Conservation (phyloP, 1,284 basidiomycete genomes). For the Phlebopus sp. region DNA sequence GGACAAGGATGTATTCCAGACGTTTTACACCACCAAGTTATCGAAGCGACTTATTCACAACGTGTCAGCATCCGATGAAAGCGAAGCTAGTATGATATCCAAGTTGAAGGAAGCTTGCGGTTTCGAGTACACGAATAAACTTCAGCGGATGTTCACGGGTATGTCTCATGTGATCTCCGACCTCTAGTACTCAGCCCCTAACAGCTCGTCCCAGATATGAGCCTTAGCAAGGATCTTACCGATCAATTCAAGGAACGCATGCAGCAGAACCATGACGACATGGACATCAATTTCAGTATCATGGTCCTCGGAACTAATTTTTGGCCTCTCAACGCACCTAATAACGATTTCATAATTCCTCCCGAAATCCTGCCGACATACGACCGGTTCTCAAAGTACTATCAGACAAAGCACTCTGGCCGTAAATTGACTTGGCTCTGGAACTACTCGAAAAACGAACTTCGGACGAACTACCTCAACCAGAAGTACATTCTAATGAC, state of each 20-base stretch:
- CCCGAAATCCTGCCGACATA: constrained; percentile 84
- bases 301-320: constrained; percentile 96
- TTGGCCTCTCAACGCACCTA: constrained; percentile 88
- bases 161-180: constrained; percentile 18
- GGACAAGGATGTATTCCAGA: constrained; percentile 99
- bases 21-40: constrained; percentile 97
- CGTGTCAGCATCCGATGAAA: constrained; percentile 94
- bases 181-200: background rate
- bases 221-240: constrained; percentile 92
- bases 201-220: constrained; percentile 69
- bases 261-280: constrained; percentile 78
- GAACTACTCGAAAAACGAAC: constrained; percentile 97
- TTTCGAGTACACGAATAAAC: constrained; percentile 98
- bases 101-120: constrained; percentile 98
- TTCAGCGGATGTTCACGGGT: constrained; percentile 98
- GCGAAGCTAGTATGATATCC: constrained; percentile 97
- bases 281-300: constrained; percentile 88
- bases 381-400: constrained; percentile 92
- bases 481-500: constrained; percentile 98
- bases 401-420: constrained; percentile 91
- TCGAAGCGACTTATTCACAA: constrained; percentile 93
- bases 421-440: constrained; percentile 97
- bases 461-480: constrained; percentile 88
- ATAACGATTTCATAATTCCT: constrained; percentile 88
- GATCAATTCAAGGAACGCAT: constrained; percentile 96